Evolutionary conservation across 1,139 yeast genomes (phyloP).

Genomic region (Candida glucosophila): DNA sequence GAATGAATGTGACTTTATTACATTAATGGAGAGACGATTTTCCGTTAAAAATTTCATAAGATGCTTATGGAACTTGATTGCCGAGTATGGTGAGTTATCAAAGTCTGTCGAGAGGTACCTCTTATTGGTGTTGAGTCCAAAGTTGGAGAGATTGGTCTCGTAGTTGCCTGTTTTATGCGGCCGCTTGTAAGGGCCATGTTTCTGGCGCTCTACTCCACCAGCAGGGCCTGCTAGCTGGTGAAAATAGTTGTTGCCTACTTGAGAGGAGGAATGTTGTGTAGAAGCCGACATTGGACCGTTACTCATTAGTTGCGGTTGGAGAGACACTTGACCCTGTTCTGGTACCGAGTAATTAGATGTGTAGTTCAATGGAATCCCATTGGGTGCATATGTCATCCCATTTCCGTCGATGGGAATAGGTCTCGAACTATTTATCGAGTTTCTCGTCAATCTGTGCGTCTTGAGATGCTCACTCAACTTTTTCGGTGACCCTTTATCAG

Average conservation of each 20-base stretch:
- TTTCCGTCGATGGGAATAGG: slow-evolving; percentile 30
- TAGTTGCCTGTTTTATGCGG: slow-evolving; percentile 4
- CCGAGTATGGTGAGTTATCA: slow-evolving; percentile 36
- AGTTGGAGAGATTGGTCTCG: slow-evolving; percentile 6
- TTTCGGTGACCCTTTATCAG: slow-evolving; percentile 55
- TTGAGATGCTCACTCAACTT: slow-evolving; percentile 49
- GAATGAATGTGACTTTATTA: slow-evolving; percentile 43
- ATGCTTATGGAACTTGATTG: slow-evolving; percentile 43
- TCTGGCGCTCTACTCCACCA: slow-evolving; percentile 5
- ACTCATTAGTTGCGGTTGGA: slow-evolving; percentile 3
- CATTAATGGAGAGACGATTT: slow-evolving; percentile 40
- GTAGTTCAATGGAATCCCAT: slow-evolving; percentile 17
- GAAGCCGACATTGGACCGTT: slow-evolving; percentile 4
- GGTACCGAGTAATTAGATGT: slow-evolving; percentile 8
- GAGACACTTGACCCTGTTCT: slow-evolving; percentile 5
- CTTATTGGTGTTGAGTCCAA: slow-evolving; percentile 7
- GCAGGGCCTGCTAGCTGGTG: slow-evolving; percentile 4
- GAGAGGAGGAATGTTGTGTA: slow-evolving; percentile 2
- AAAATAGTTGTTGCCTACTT: slow-evolving; percentile 1
- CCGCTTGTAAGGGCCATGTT: slow-evolving; percentile 4
- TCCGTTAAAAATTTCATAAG: slow-evolving; percentile 43
- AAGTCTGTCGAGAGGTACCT: slow-evolving; percentile 24
- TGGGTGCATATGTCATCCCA: slow-evolving; percentile 24
- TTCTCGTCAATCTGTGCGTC: slow-evolving; percentile 41
- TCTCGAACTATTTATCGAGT: slow-evolving; percentile 27